Evolutionary conservation across 2,329 filamentous ascomycete genomes (phyloP).

Genomic region (Colletotrichum sp.): DNA sequence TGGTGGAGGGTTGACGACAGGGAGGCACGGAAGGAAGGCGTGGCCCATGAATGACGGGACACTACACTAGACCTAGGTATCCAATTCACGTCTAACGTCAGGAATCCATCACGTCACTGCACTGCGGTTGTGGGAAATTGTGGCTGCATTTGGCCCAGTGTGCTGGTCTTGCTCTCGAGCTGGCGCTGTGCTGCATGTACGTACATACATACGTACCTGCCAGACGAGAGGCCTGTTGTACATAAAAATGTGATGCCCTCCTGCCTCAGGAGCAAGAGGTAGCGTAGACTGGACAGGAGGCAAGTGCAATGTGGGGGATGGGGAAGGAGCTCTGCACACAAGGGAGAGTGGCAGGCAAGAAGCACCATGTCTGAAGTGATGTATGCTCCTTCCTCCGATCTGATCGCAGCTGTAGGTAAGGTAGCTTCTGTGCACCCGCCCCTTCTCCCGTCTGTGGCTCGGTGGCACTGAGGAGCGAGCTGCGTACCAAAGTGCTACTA

Average conservation of each 20-base stretch:
- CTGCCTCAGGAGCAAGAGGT: neutral
- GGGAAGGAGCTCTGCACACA: neutral
- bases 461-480: neutral
- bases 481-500: neutral
- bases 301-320: neutral
- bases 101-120: slow-evolving; percentile 25
- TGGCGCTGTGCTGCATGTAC: neutral
- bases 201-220: neutral
- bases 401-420: neutral
- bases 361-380: neutral
- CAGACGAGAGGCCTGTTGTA: neutral
- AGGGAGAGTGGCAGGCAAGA: neutral
- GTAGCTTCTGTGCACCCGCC: neutral
- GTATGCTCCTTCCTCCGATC: neutral
- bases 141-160: slow-evolving; percentile 16
- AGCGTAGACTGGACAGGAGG: neutral
- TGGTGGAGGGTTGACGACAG: slow-evolving; percentile 9
- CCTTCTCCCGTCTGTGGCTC: neutral
- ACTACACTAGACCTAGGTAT: neutral
- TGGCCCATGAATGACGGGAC: neutral
- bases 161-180: neutral
- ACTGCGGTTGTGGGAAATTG: slow-evolving; percentile 13
- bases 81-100: slow-evolving; percentile 1
- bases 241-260: neutral
- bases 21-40: neutral